Evolutionary conservation across 768 basidiomycete genomes (phyloP).

Genomic region (Lyophyllum atratum): DNA sequence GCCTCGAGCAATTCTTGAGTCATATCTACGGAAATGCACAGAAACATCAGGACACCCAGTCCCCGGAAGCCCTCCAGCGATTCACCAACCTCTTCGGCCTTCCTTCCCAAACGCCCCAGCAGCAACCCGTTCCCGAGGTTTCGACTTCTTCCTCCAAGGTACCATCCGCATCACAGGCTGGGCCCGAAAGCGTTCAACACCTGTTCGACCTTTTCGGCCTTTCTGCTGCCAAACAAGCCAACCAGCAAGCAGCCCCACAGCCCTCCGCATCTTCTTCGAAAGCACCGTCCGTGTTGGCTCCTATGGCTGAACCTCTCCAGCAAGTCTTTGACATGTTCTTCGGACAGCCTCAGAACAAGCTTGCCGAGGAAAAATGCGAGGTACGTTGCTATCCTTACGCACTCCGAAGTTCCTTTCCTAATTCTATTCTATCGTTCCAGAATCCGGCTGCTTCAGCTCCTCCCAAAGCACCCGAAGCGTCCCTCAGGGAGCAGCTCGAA

Average conservation of each 20-base stretch:
- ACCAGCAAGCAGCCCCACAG: neutral
- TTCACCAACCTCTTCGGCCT: constrained; percentile 6
- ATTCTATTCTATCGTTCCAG: neutral
- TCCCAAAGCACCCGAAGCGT: constrained; percentile 4
- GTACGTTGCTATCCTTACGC: neutral
- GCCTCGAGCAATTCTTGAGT: neutral
- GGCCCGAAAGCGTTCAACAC: constrained; percentile 3
- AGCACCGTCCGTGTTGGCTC: neutral
- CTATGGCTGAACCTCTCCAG: neutral
- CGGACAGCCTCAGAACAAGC: neutral
- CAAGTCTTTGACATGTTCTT: neutral
- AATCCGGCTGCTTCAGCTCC: neutral
- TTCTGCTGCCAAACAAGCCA: neutral
- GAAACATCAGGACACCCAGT: no score
- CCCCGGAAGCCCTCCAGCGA: neutral
- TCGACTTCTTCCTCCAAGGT: neutral
- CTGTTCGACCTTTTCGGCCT: neutral
- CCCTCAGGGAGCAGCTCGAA: constrained; percentile 33
- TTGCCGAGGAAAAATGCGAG: neutral
- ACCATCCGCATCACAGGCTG: neutral
- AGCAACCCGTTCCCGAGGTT: neutral
- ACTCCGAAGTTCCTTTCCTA: neutral
- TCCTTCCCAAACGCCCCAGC: neutral
- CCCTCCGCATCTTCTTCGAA: neutral
- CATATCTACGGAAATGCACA: neutral